phyloP scores from a whole-genome alignment of 495 filamentous ascomycete species.

The Neurospora sp. region DNA sequence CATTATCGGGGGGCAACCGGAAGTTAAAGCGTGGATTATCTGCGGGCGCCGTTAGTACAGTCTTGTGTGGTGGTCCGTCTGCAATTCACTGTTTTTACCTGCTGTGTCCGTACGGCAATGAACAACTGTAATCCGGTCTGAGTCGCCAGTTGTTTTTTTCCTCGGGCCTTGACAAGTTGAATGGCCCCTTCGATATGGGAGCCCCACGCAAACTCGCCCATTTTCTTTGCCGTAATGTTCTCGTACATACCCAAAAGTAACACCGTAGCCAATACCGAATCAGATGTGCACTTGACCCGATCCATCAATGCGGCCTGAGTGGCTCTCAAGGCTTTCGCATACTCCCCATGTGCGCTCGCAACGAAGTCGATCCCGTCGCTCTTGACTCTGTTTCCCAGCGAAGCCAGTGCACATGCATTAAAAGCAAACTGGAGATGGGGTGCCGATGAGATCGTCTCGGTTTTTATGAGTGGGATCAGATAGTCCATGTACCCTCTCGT shows the following conservation, averaged over 20 bases:
- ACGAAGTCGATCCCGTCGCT: slow-evolving; percentile 18
- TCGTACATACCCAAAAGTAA: slow-evolving; percentile 46
- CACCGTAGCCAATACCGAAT: slow-evolving; percentile 51
- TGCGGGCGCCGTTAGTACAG: slow-evolving; percentile 5
- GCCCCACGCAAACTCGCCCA: slow-evolving; percentile 39
- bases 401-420: slow-evolving; percentile 51
- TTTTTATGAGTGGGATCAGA: slow-evolving; percentile 42
- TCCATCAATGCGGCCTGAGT: slow-evolving; percentile 44
- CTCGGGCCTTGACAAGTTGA: slow-evolving; percentile 42
- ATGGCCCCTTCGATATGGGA: slow-evolving; percentile 46
- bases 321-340: slow-evolving; percentile 41
- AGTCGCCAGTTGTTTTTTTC: slow-evolving; percentile 39
- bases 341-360: slow-evolving; percentile 32
- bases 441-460: slow-evolving; percentile 19
- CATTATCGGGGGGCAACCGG: slow-evolving; percentile 35
- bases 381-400: slow-evolving; percentile 38
- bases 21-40: slow-evolving; percentile 38
- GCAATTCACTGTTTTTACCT: slow-evolving; percentile 24
- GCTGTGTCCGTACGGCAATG: slow-evolving; percentile 40
- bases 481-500: slow-evolving; percentile 47
- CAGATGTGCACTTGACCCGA: slow-evolving; percentile 27
- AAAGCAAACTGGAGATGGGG: slow-evolving; percentile 32
- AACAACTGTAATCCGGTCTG: slow-evolving; percentile 39
- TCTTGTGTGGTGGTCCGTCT: background rate
- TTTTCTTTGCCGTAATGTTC: slow-evolving; percentile 38